phyloP scores from a whole-genome alignment of 148 eudicot genomes.

The Fagopyrum homotropicum region DNA sequence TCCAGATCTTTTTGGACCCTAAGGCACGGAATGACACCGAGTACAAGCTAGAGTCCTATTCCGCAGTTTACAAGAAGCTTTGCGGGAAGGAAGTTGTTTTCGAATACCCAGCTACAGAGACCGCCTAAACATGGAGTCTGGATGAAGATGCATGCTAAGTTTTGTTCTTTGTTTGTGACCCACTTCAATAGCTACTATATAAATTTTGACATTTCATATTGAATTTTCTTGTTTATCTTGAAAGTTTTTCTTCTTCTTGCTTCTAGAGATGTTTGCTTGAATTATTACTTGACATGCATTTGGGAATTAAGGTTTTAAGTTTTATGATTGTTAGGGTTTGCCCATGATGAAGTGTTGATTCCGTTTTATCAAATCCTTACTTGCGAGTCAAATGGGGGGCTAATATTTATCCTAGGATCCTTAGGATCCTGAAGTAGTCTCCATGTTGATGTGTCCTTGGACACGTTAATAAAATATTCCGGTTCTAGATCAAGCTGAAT shows the following conservation, averaged over 20 bases:
- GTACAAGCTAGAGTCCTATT: constrained; percentile 10
- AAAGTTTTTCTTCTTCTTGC: background rate
- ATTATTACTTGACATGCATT: background rate
- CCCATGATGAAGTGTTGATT: background rate
- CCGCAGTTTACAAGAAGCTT: constrained; percentile 13
- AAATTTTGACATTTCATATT: constrained; percentile 7
- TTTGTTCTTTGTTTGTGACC: constrained; percentile 10
- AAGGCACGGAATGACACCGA: constrained; percentile 14
- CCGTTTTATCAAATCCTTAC: background rate
- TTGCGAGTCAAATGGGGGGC: too few relatives aligned
- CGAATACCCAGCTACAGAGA: constrained; percentile 11
- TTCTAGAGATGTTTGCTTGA: background rate
- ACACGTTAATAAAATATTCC: too few relatives aligned
- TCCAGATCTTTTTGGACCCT: constrained; percentile 8
- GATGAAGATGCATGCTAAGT: constrained; percentile 3
- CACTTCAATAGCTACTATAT: constrained; percentile 3
- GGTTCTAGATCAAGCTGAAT: too few relatives aligned
- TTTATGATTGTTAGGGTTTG: background rate
- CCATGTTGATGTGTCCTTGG: too few relatives aligned
- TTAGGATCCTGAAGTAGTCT: too few relatives aligned
- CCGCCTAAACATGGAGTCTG: constrained; percentile 2
- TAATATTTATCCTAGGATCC: too few relatives aligned
- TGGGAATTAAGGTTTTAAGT: background rate
- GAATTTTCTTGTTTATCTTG: background rate
- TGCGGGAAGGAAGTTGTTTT: constrained; percentile 13